Evolutionary conservation across 2,329 filamentous ascomycete species (phyloP).

Genomic region (Pseudogymnoascus sp.): DNA sequence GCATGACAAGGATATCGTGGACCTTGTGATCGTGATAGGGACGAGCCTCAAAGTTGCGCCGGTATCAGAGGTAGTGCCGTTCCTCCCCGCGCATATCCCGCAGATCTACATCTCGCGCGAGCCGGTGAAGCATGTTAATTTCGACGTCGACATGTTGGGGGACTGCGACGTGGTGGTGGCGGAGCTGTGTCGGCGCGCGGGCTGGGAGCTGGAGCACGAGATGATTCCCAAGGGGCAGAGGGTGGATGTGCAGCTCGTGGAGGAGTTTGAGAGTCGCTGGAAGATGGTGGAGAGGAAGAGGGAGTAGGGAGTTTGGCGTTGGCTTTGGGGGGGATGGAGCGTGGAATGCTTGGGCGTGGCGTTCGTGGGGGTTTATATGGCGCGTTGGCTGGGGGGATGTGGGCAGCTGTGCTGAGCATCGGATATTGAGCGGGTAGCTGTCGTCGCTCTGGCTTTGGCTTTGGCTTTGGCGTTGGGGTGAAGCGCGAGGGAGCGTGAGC

Average conservation of each 20-base stretch:
- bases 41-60: constrained; percentile 94
- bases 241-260: constrained; percentile 46
- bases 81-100: constrained; percentile 69
- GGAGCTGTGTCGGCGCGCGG: constrained; percentile 73
- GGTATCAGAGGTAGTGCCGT: constrained; percentile 82
- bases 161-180: constrained; percentile 87
- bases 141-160: constrained; percentile 92
- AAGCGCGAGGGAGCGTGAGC: neutral
- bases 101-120: constrained; percentile 86
- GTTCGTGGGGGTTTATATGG: neutral
- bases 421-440: neutral
- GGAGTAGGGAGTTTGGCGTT: neutral
- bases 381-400: neutral
- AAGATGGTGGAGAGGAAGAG: neutral
- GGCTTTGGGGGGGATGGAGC: neutral
- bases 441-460: neutral
- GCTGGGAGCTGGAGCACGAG: constrained; percentile 73
- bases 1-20: constrained; percentile 70
- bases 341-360: neutral
- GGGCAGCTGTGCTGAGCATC: neutral
- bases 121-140: constrained; percentile 81
- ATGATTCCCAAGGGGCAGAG: constrained; percentile 65
- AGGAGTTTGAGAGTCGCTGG: constrained; percentile 38
- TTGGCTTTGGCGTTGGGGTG: neutral
- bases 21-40: constrained; percentile 91